Evolutionary conservation across 2,329 filamentous ascomycete species (phyloP), one percentile per base, ranked within the genome.

Genomic region (Fusarium xylarioides): DNA sequence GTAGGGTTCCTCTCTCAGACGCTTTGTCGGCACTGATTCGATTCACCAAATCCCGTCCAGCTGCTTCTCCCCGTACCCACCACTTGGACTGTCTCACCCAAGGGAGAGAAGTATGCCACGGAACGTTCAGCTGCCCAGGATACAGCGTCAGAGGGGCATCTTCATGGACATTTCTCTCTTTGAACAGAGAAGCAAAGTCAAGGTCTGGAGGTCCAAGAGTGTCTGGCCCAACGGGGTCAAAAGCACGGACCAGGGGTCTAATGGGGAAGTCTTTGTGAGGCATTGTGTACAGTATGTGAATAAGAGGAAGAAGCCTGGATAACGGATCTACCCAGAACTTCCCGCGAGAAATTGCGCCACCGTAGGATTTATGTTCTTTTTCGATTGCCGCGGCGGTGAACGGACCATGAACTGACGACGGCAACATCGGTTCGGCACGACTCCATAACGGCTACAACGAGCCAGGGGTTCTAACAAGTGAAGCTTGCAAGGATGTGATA

Each of bases 371-470:
- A 50, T 55, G 11, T 68, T 58, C 53, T 44, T 40, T 34, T 50
- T n/a, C 38, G 61, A 67, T 67, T 59, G 42, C 49, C 49, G 56
- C 63, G 28, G 47, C 66, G 56, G 66, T 55, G 63, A 68, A 68
- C 49, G 37, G 63, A 30, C 66, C 55, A 68, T 68, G 66, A 63
- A 68, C 56, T 68, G 64, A 63, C 43, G 38, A 26, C 37, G 49
- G 66, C 23, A 18, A 11, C 21, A 42, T 68, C 64, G 56, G 56
- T 63, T 68, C 43, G 64, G 56, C 19, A 68, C 43, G 37, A 68
- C 64, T 68, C 66, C 66, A 68, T 68, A 55, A 55, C 63, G 42
- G 37, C 9, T 68, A 68, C 63, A 68, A 68, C 63, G n/a, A n/a
- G 21, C 21, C 28, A 68, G 37, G 63, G 47, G 56, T 7, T 9